These are phyloP conservation scores for Ceratorhiza oryzae-sativae DNA, from an alignment of 1,284 basidiomycete genomes.

Conservation along the genomic window DNA sequence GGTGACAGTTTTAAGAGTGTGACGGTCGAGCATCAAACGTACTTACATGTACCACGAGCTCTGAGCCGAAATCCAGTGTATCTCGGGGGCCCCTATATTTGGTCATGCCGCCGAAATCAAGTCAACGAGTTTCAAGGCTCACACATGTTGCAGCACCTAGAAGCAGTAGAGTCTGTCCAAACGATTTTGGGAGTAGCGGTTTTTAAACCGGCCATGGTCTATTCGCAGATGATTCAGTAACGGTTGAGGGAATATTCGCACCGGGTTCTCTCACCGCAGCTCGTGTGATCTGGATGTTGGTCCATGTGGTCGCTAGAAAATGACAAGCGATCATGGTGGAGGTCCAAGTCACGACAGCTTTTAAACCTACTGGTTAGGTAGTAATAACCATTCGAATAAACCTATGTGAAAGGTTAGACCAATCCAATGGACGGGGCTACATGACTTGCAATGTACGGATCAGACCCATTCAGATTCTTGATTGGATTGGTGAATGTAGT, in stretches of 20 bases:
- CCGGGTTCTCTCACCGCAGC: slow-evolving; percentile 45
- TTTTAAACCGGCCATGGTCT: slow-evolving; percentile 50
- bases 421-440: background rate
- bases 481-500: no score
- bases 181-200: slow-evolving; percentile 52
- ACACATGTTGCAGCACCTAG: background rate
- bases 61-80: slow-evolving; percentile 38
- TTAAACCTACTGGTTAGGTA: background rate
- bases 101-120: background rate
- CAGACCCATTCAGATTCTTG: slow-evolving; percentile 48
- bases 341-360: background rate
- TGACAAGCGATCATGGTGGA: no score
- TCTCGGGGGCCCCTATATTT: slow-evolving; percentile 37
- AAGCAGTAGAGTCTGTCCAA: slow-evolving; percentile 49
- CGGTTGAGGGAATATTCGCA: no score
- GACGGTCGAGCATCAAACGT: background rate
- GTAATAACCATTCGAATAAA: background rate
- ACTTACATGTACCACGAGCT: slow-evolving; percentile 36
- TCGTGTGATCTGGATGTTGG: slow-evolving; percentile 53
- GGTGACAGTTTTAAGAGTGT: background rate
- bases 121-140: background rate
- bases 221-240: no score
- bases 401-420: background rate
- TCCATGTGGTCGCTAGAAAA: slow-evolving; percentile 52
- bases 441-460: slow-evolving; percentile 50